These are phyloP conservation scores for Scalesia atractyloides DNA, from an alignment of 129 eudicot species.

Conservation along the genomic window DNA sequence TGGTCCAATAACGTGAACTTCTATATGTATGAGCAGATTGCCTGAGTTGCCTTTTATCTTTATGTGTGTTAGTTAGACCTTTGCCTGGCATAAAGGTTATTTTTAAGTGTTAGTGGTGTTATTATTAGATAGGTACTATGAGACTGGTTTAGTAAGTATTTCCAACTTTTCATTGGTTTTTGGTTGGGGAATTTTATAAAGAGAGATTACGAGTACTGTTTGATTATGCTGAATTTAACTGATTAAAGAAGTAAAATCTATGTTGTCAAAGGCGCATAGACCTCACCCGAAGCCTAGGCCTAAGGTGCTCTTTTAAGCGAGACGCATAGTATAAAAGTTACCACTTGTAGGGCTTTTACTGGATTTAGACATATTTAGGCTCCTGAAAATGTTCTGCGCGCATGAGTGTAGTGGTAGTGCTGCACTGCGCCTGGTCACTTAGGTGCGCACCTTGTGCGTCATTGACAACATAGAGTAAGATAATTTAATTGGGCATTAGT, in stretches of 20 bases:
- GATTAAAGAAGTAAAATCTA: background rate
- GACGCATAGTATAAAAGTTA: no score
- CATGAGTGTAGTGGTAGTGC: no score
- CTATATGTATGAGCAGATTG: background rate
- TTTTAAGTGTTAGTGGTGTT: background rate
- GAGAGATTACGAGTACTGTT: background rate
- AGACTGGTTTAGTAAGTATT: no score
- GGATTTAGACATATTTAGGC: no score
- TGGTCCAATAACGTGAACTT: slow-evolving; percentile 3
- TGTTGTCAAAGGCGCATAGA: no score
- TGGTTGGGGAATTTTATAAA: background rate
- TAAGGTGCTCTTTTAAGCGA: no score
- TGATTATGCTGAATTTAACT: background rate
- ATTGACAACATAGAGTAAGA: background rate
- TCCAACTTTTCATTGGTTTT: background rate
- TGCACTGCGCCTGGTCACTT: no score
- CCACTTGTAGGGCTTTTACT: no score
- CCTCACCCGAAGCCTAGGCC: no score
- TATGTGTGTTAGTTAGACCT: background rate
- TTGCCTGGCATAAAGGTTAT: background rate
- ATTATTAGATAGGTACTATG: background rate
- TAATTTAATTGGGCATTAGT: background rate
- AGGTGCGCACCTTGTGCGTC: no score
- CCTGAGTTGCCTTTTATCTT: background rate
- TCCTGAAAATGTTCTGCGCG: no score